Base-by-base conservation (phyloP, 2,329 filamentous ascomycete species). In the Diplodia intermedia region DNA sequence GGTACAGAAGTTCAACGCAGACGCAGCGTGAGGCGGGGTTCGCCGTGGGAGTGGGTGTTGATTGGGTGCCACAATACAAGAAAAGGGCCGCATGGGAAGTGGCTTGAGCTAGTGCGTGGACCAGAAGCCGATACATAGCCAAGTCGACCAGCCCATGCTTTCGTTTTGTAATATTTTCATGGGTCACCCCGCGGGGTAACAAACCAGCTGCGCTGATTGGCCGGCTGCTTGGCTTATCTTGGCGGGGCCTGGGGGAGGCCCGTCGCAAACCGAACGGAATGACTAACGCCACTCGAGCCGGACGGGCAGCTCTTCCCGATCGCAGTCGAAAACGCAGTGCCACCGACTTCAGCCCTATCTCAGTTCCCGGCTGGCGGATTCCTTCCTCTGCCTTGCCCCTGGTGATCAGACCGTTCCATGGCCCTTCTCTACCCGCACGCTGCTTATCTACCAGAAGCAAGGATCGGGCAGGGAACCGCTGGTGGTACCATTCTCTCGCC, bases 121-220 rank as follows among this genome's bases (percentile, higher is more conserved):
- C 43, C 43, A 47, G 43, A 20, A 20, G 43, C 43, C 43, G 43
- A 56, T 56, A n/a, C n/a, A n/a, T n/a, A 56, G 54, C 33, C 54
- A 56, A 38, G 31, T 56, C 33, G 33, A 23, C 18, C n/a, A 47
- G 18, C 31, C 54, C 33, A 33, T 56, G 36, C 36, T 56, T 56
- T 36, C n/a, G 54, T 56, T 20, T 56, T n/a, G 54, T 56, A 56
- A 56, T 56, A 23, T 56, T 56, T 56, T 53, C 50, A 29, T 53
- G 26, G 20, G 50, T 29, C 54, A 56, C 53, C 53, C 53, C 53
- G 53, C 53, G 53, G 18, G 29, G 26, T 33, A 55, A 55, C 26
- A 36, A 36, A 29, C 26, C 9, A 55, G 50, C 50, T n/a, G 12
- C 1, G 0, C 12, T 20, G 26, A 54, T 33, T 54, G 23, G 52